Conservation (phyloP, 179 eudicot genomes). For the Silene vulgaris region DNA sequence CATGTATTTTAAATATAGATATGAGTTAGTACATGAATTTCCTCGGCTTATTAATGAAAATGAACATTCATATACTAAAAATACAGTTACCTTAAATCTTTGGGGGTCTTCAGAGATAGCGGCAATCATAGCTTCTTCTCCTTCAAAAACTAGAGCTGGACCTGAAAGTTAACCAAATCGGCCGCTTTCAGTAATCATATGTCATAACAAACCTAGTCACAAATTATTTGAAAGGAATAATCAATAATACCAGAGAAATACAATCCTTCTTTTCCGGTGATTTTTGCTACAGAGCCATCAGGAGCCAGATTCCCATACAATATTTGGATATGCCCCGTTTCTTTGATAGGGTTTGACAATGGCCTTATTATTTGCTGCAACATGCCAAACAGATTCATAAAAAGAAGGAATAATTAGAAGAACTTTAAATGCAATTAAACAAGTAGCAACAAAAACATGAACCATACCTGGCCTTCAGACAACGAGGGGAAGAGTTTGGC, state of each 20-base stretch:
- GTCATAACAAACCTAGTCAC: not conserved
- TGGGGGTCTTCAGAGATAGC: constrained; percentile 74
- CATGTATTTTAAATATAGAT: not conserved
- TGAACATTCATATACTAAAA: not conserved
- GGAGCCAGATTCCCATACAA: constrained; percentile 95
- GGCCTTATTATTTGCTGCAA: constrained; percentile 86
- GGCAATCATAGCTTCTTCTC: constrained; percentile 88
- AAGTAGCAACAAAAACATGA: not conserved
- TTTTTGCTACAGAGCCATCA: constrained; percentile 94
- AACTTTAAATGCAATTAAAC: not conserved
- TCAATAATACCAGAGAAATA: constrained; percentile 62
- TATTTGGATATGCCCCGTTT: constrained; percentile 93
- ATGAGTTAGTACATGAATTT: not conserved
- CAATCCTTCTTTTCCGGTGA: constrained; percentile 94
- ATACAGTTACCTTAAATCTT: constrained; percentile 61
- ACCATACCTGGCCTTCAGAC: constrained; percentile 86
- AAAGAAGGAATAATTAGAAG: constrained; percentile 9
- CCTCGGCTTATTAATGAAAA: not conserved
- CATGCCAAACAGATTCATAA: constrained; percentile 2
- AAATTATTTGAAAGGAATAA: not conserved
- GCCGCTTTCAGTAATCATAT: constrained; percentile 6
- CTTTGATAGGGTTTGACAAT: constrained; percentile 73
- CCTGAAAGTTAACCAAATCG: constrained; percentile 40
- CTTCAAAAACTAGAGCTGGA: constrained; percentile 92
- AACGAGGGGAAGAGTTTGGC: constrained; percentile 78